Evolutionary conservation across 345 rosid species (phyloP).

Genomic region (Triadica sebifera): DNA sequence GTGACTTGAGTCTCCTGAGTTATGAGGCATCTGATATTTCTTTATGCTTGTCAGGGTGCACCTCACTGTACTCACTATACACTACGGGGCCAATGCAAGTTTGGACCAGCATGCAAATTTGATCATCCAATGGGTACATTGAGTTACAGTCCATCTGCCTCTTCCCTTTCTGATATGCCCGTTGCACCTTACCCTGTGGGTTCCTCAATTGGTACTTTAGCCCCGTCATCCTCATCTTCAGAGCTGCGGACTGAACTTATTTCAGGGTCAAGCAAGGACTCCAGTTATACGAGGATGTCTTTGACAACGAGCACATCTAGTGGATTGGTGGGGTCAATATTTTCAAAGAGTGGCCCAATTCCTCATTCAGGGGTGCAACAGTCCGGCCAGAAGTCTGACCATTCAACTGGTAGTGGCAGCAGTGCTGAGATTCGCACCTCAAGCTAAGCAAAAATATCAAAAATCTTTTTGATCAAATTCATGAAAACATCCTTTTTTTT

Average conservation of each 20-base stretch:
- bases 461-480: constrained; percentile 35
- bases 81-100: constrained; percentile 36
- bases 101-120: constrained; percentile 49
- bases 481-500: constrained; percentile 11
- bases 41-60: constrained; percentile 23
- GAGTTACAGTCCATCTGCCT: constrained; percentile 73
- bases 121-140: constrained; percentile 65
- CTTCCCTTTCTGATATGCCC: constrained; percentile 76
- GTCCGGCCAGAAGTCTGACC: constrained; percentile 45
- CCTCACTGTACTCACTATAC: constrained; percentile 29
- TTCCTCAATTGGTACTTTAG: constrained; percentile 57
- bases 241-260: constrained; percentile 55
- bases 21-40: constrained; percentile 9
- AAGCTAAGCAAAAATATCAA: constrained; percentile 28
- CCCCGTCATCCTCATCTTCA: constrained; percentile 66
- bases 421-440: constrained; percentile 26
- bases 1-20: not conserved
- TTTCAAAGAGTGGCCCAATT: constrained; percentile 35
- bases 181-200: constrained; percentile 72
- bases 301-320: constrained; percentile 39
- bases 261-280: constrained; percentile 49
- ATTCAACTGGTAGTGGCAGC: constrained; percentile 31
- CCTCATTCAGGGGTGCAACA: constrained; percentile 37
- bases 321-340: constrained; percentile 40
- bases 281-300: constrained; percentile 47